Evolutionary conservation across 2,329 filamentous ascomycete genomes (phyloP).

Genomic region (Alternaria dauci): DNA sequence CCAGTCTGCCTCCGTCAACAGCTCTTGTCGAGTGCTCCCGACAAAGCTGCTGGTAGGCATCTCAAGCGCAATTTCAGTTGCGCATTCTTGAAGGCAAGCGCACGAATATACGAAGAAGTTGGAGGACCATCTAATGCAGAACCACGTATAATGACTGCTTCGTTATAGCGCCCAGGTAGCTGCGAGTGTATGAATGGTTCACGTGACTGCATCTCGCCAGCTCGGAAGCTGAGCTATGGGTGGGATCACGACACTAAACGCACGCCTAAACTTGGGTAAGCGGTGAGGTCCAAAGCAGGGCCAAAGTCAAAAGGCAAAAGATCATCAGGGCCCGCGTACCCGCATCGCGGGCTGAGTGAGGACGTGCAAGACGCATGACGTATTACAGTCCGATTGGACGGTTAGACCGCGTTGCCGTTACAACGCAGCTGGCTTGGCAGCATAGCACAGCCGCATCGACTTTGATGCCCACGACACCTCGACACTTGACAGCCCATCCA

Average conservation of each 20-base stretch:
- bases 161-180: too few species aligned
- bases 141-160: slow-evolving; percentile 33
- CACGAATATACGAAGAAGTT: slow-evolving; percentile 27
- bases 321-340: slow-evolving; percentile 13
- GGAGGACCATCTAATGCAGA: slow-evolving; percentile 27
- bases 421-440: slow-evolving; percentile 14
- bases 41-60: slow-evolving; percentile 40
- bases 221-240: neutral
- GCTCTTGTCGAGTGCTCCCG: slow-evolving; percentile 36
- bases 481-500: slow-evolving; percentile 12
- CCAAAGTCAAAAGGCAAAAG: slow-evolving; percentile 9
- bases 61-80: slow-evolving; percentile 44
- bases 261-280: neutral
- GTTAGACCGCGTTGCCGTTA: slow-evolving; percentile 14
- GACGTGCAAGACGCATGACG: slow-evolving; percentile 5
- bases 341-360: neutral
- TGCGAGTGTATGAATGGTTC: neutral
- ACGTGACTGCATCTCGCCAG: neutral
- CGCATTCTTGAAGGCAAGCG: slow-evolving; percentile 41
- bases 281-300: neutral
- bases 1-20: slow-evolving; percentile 41
- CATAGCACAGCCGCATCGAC: slow-evolving; percentile 14
- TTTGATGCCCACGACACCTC: slow-evolving; percentile 17
- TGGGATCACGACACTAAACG: neutral
- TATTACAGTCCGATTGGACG: slow-evolving; percentile 5